Base-by-base conservation (phyloP, 73 alveolate species). In the Paramecium tetraurelia region DNA sequence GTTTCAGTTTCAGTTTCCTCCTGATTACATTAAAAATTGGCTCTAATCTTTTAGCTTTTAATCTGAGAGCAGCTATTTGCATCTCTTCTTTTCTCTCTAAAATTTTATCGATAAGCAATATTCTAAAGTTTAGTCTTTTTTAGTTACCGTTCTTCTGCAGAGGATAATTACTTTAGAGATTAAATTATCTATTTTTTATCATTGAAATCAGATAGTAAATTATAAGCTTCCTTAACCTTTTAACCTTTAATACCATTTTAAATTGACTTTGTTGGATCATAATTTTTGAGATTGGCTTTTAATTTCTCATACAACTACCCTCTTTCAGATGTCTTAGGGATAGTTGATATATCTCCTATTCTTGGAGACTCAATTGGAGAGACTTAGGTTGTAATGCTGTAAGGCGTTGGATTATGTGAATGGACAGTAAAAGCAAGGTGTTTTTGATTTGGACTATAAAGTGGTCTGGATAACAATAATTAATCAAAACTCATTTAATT, bases 81-180 rank as follows among this genome's bases (percentile, higher is more conserved):
- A 80, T 80, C 18, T 80, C 90, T 44, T 80, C 90, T 80, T 80
- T 80, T 44, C 90, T 80, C 24, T 80, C 90, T 44, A 80, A 80
- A 22, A 80, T 46, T 48, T 46, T 80, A 46, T 80, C 90, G 24
- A 80, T 80, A 2, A 80, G 24, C 12, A 24, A 24, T 3, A 80
- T 46, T 80, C 90, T 80, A 80, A 36, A 63, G 24, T 63, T 2
- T 5, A 63, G 31, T 53, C 69, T 18, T 53, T 70, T n/a, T 14
- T 5, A 43, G 6, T 24, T 80, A 80, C 90, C 90, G 7, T 44
- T 80, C 90, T 16, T 80, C 90, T 10, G 90, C 72, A 44, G 46
- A 5, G 22, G 36, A 6, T 12, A 80, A 35, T 24, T 20, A 46
- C 46, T 80, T 80, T 35, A 80, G 21, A 43, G 90, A 33, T 44